Conservation (phyloP, 768 basidiomycete species). For the Clitopilus passeckerianus region DNA sequence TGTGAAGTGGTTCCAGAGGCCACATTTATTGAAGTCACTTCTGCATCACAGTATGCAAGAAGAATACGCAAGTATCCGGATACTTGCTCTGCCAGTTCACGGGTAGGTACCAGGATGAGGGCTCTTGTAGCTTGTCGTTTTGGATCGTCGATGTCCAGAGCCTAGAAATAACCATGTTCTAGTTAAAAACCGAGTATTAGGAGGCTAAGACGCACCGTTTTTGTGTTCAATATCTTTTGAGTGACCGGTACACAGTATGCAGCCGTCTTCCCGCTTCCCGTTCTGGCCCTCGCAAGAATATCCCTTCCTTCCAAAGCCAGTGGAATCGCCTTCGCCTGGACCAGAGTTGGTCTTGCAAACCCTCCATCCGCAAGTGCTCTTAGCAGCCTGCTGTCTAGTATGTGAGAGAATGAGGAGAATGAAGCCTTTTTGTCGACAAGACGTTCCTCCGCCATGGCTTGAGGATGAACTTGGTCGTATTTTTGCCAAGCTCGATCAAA, state of each 20-base stretch:
- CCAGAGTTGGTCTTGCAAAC: conserved; percentile 87
- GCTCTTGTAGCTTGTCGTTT: conserved; percentile 60
- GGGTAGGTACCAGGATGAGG: conserved; percentile 82
- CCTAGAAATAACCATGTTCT: conserved; percentile 18
- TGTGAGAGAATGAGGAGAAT: conserved; percentile 62
- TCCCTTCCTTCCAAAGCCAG: conserved; percentile 86
- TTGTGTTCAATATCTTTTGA: conserved; percentile 81
- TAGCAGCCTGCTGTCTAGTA: conserved; percentile 82
- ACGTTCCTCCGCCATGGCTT: conserved; percentile 37
- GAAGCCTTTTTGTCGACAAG: conserved; percentile 43
- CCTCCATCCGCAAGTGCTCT: conserved; percentile 87
- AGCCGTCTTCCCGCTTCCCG: conserved; percentile 96
- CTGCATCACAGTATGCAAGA: conserved; percentile 74
- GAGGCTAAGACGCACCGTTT: conserved; percentile 53
- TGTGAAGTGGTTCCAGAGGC: conserved; percentile 67
- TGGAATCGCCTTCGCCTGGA: conserved; percentile 90
- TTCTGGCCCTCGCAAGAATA: conserved; percentile 89
- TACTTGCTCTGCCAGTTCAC: conserved; percentile 92
- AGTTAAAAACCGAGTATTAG: not conserved
- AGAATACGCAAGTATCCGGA: conserved; percentile 60
- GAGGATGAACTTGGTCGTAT: not conserved
- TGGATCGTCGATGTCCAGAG: conserved; percentile 31
- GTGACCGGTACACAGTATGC: conserved; percentile 91
- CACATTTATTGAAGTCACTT: conserved; percentile 69
- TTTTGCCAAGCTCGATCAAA: conserved; percentile 8